Evolutionary conservation across 306 rosid species (phyloP).

Genomic region (Castanospermum australe): DNA sequence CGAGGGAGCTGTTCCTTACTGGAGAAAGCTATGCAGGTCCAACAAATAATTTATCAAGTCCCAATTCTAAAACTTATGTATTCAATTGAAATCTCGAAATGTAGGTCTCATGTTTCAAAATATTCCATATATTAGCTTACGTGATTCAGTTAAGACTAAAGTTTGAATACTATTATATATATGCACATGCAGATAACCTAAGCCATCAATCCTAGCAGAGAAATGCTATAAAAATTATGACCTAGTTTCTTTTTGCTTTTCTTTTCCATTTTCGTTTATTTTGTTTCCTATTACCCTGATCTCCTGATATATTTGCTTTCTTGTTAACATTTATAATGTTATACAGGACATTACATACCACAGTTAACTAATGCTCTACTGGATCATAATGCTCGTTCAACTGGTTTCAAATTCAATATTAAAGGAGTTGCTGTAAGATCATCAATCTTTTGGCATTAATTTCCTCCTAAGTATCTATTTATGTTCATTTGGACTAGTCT

Average conservation of each 20-base stretch:
- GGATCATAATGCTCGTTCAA: slow-evolving; percentile 65
- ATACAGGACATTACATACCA: slow-evolving; percentile 87
- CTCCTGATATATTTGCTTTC: neutral
- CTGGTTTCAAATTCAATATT: slow-evolving; percentile 74
- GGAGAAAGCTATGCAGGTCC: slow-evolving; percentile 97
- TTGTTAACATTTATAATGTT: neutral
- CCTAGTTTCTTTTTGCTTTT: neutral
- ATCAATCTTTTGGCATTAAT: neutral
- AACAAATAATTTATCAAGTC: neutral
- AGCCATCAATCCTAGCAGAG: no score
- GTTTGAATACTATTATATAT: neutral
- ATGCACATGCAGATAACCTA: neutral
- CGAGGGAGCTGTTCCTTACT: slow-evolving; percentile 73
- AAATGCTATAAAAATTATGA: neutral
- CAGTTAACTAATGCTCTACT: slow-evolving; percentile 69
- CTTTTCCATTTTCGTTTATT: neutral
- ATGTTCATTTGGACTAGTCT: neutral
- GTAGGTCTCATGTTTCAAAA: neutral
- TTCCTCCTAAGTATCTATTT: neutral
- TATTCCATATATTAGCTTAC: neutral
- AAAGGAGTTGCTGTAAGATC: slow-evolving; percentile 82
- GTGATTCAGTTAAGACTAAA: neutral
- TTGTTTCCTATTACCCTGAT: neutral
- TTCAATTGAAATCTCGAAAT: neutral
- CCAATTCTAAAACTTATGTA: neutral